Evolutionary conservation across 495 filamentous ascomycete genomes (phyloP).

Genomic region (Talaromyces liani): DNA sequence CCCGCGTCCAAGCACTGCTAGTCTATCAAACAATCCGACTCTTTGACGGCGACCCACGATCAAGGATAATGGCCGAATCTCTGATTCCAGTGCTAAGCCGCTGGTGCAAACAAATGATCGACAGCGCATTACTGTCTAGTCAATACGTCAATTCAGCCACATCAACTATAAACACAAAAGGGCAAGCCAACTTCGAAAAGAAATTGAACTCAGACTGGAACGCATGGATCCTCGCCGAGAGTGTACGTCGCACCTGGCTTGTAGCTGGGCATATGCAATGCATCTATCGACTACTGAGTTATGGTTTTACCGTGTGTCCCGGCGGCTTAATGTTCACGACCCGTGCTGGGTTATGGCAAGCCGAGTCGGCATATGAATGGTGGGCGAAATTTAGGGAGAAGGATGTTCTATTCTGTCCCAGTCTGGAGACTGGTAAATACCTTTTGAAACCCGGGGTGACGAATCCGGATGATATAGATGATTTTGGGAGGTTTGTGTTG

Average conservation of each 20-base stretch:
- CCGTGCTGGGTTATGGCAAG: conserved; percentile 6
- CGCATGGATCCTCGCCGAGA: conserved; percentile 8
- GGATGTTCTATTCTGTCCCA: conserved; percentile 7
- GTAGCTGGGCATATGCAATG: conserved; percentile 7
- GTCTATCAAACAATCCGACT: conserved; percentile 42
- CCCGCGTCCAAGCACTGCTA: conserved; percentile 28
- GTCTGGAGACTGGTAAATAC: neutral
- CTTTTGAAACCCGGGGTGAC: neutral
- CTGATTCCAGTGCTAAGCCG: conserved; percentile 30
- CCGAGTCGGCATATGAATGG: conserved; percentile 6
- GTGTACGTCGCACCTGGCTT: conserved; percentile 9
- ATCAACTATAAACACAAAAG: neutral
- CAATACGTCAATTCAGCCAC: neutral
- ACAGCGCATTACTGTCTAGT: conserved; percentile 7
- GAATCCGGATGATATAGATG: conserved; percentile 5
- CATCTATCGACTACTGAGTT: conserved; percentile 3
- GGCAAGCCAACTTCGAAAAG: neutral
- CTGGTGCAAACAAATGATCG: conserved; percentile 5
- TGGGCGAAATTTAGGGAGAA: conserved; percentile 4
- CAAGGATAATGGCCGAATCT: conserved; percentile 37
- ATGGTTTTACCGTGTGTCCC: neutral
- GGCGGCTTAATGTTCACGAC: conserved; percentile 7
- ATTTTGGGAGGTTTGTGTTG: conserved; percentile 9
- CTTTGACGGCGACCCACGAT: conserved; percentile 49
- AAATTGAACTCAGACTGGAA: conserved; percentile 4